Evolutionary conservation across 2,329 filamentous ascomycete species (phyloP), one percentile per base, ranked within the genome.

Genomic region (Aspergillus transmontanensis): DNA sequence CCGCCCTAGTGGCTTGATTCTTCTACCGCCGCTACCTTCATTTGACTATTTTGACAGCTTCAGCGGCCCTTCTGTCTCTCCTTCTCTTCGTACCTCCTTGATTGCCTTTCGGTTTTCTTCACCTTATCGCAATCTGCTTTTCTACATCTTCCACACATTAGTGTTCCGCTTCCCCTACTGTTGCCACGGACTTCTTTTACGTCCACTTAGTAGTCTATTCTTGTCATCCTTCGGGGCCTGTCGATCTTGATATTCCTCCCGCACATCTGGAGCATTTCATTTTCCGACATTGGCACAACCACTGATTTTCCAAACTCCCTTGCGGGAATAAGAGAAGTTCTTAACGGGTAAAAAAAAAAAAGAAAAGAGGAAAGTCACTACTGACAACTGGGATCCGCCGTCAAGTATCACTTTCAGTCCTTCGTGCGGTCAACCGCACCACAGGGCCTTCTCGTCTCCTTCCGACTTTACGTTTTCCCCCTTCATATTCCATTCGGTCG

Each of bases 1-100:
- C 58, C 64, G 54, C 30, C 57, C 65, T 67, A 67, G 73, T 72
- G 73, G 73, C 73, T 73, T 70, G 73, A 74, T 67, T 72, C 64
- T 69, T 69, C 68, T 63, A 63, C 66, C 64, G 59, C 65, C 65
- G 64, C 59, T 67, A 59, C 66, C 62, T 66, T 62, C 60, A 66
- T 65, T 68, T 66, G 60, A 64, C 64, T 61, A 63, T 65, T 65
- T 61, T 66, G 51, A 58, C 64, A 58, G 45, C 60, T 55, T 58
- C 62, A 55, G 57, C 54, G 58, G 19, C 55, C 64, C 64, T 63
- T 59, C 48, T 64, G 58, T 64, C 61, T 55, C 58, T 34, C 53
- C 36, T 56, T 45, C 45, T 59, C 58, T 28, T 57, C 59, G 53
- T 58, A 55, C 60, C 61, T 55, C 56, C 55, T 53, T 57, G 54